Percentiles rank a stretch among this genome's conserved stretches.
Evolutionary conservation across 2,329 filamentous ascomycete species (phyloP).

Genomic region (Fusarium stilboides): DNA sequence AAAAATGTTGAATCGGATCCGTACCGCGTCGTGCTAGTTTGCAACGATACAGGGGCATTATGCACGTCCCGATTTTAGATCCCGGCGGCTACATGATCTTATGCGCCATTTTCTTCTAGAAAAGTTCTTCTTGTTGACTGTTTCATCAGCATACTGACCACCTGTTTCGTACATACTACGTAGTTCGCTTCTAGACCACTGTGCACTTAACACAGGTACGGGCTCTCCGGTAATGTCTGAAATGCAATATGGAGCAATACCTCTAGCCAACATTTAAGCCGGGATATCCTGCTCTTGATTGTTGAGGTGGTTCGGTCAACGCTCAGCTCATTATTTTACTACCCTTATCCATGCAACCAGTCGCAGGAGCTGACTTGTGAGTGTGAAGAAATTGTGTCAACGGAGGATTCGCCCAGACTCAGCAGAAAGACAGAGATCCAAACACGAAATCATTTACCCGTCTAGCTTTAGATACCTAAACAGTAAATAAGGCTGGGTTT

Average conservation of each 20-base stretch:
- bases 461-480: no score
- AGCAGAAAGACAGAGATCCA: no score
- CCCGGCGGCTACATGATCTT: neutral
- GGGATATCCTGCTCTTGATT: conserved; percentile 1
- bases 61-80: conserved; percentile 26
- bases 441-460: no score
- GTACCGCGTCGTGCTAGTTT: neutral
- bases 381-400: no score
- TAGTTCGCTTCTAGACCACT: neutral
- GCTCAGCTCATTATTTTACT: no score
- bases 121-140: conserved; percentile 5
- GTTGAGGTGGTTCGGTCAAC: no score
- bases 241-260: neutral
- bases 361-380: no score
- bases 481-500: no score
- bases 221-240: neutral
- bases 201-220: neutral
- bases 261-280: neutral
- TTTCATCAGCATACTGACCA: neutral
- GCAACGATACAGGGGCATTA: neutral
- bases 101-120: conserved; percentile 43
- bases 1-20: neutral
- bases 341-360: no score
- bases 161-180: conserved; percentile 4
- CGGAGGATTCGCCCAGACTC: no score